A percentile compares a stretch with the other conserved stretches of the same genome.
Conservation (phyloP, 768 basidiomycete species). For the Clitopilus hobsonii region DNA sequence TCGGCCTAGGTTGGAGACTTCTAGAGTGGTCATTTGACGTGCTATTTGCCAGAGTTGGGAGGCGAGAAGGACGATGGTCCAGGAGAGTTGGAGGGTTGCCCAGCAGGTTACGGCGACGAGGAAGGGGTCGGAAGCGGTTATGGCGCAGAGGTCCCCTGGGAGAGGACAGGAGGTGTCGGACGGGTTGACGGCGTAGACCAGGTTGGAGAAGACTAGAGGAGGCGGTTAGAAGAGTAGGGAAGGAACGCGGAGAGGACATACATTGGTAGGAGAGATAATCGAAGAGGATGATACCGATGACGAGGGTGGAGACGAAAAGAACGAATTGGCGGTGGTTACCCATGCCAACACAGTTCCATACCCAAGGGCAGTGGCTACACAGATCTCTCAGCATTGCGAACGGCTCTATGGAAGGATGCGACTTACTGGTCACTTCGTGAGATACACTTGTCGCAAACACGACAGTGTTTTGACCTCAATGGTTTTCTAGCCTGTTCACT, state of each 20-base stretch:
- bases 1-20: conserved; percentile 91
- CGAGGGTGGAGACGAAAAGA: conserved; percentile 84
- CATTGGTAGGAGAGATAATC: conserved; percentile 83
- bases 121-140: conserved; percentile 76
- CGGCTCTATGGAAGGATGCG: neutral
- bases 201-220: conserved; percentile 49
- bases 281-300: conserved; percentile 74
- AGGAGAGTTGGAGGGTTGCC: conserved; percentile 91
- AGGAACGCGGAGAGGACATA: conserved; percentile 34
- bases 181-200: conserved; percentile 31
- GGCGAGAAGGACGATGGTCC: conserved; percentile 85
- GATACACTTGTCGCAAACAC: conserved; percentile 85
- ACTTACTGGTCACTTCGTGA: conserved; percentile 91
- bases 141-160: conserved; percentile 62
- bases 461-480: conserved; percentile 92
- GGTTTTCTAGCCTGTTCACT: conserved; percentile 74
- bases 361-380: conserved; percentile 93
- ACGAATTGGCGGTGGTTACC: conserved; percentile 97
- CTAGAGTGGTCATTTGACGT: conserved; percentile 92
- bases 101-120: conserved; percentile 77
- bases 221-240: neutral
- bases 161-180: conserved; percentile 57
- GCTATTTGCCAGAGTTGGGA: conserved; percentile 91
- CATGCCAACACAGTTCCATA: conserved; percentile 96
- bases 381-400: conserved; percentile 3